phyloP scores from a whole-genome alignment of 2,329 filamentous ascomycete genomes.

The Epichloe uncinata region DNA sequence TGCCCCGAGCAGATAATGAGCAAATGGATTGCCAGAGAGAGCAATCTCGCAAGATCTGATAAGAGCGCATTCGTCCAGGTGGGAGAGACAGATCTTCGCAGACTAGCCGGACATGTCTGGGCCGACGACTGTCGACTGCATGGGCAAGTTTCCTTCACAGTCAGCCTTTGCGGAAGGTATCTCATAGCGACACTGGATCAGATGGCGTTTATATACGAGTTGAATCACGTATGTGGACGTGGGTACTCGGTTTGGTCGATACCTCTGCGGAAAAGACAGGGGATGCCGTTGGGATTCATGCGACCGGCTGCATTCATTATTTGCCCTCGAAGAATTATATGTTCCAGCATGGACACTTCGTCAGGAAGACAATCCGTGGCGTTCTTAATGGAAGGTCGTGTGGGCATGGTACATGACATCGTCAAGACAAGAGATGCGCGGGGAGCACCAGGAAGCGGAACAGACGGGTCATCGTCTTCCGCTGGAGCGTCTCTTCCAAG shows the following conservation, averaged over 20 bases:
- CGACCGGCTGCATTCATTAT: constrained; percentile 36
- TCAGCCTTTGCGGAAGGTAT: constrained; percentile 45
- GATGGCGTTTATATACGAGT: constrained; percentile 42
- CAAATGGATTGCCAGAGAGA: constrained; percentile 29
- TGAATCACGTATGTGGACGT: constrained; percentile 22
- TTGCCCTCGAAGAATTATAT: constrained; percentile 43
- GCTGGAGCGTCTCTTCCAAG: not conserved
- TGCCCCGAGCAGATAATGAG: constrained; percentile 23
- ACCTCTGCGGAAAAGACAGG: constrained; percentile 12
- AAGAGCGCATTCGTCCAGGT: constrained; percentile 19
- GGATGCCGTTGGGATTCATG: constrained; percentile 17
- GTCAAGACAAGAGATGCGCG: constrained; percentile 9
- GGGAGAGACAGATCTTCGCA: constrained; percentile 23
- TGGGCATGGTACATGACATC: constrained; percentile 48
- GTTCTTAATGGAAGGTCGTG: constrained; percentile 43
- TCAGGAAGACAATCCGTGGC: constrained; percentile 41
- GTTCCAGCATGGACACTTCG: constrained; percentile 50
- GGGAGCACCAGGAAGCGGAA: constrained; percentile 2
- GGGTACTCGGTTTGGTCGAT: constrained; percentile 13
- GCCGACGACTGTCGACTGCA: constrained; percentile 12
- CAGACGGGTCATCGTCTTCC: not conserved
- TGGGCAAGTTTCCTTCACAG: constrained; percentile 28
- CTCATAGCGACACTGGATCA: constrained; percentile 40
- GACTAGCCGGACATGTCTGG: constrained; percentile 13
- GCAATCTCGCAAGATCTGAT: constrained; percentile 11